Evolutionary conservation across 2,329 filamentous ascomycete species (phyloP), one percentile per base, ranked within the genome.

Genomic region (Rhexocercosporidium sp.): DNA sequence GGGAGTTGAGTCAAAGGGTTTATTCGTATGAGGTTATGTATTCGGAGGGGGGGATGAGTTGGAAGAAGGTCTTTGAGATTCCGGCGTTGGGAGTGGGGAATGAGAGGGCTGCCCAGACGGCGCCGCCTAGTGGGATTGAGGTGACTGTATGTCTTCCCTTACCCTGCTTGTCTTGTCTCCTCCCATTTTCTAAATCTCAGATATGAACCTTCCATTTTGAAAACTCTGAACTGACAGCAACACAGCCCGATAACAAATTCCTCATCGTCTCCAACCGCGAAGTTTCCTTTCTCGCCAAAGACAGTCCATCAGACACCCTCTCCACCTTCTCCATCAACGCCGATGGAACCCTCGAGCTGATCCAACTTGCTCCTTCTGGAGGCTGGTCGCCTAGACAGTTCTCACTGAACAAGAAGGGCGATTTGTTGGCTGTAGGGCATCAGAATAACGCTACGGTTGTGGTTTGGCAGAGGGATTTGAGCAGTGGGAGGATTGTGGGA

Each of bases 301-400:
- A 46, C 18, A 61, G 65, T 9, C 60, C 62, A 14, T 63, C 66
- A 12, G 82, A 85, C 75, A 80, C 80, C 0, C 67, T 85, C 18
- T 73, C 78, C 1, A 82, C 81, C 2, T 81, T 79, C 73, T 54
- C 69, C 12, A 73, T 81, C 37, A 53, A 74, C 6, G 60, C 70
- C 11, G 71, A 80, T 27, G 82, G 81, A n/a, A 77, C 74, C 11
- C 68, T 84, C 5, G 69, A 65, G 0, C 80, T 82, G 60, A 72
- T 78, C 3, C 77, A 82, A 62, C 75, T 83, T 9, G 78, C 78
- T 47, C 80, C 82, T 3, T 78, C 79, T 0, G 81, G 81, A n/a
- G 83, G 83, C 0, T 70, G 65, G 3, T 81, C 76, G 69, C 82
- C 83, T 0, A 75, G 83, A 7, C 79, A 82, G 47, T 84, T 83